Percentiles rank a stretch among this genome's conserved stretches.
Evolutionary conservation across 352 stramenopile genomes (phyloP).

Genomic region (Globisporangium megalacanthum): DNA sequence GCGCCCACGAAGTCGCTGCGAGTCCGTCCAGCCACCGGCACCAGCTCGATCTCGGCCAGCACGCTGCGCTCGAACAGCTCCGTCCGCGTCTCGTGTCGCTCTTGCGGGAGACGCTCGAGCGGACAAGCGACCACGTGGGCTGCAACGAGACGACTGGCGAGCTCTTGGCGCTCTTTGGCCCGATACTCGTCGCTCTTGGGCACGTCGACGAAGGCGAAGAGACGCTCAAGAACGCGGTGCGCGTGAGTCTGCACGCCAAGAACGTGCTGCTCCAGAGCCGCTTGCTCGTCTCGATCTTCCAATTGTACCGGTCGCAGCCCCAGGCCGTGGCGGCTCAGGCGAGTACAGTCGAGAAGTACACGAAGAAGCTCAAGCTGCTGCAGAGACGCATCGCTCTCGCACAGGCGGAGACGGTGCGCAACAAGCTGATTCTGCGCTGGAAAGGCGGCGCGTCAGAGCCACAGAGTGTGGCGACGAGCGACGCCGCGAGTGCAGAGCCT

Average conservation of each 20-base stretch:
- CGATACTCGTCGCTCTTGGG: constrained; percentile 33
- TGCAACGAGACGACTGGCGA: constrained; percentile 57
- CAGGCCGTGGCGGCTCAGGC: constrained; percentile 27
- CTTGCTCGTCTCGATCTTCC: constrained; percentile 52
- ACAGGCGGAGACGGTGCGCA: constrained; percentile 30
- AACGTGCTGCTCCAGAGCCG: constrained; percentile 67
- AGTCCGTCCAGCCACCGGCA: constrained; percentile 1
- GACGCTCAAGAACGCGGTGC: constrained; percentile 52
- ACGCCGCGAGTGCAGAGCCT: not conserved
- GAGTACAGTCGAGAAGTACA: constrained; percentile 46
- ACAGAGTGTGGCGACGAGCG: not conserved
- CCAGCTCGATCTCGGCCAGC: constrained; percentile 10
- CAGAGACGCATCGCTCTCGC: constrained; percentile 41
- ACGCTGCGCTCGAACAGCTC: constrained; percentile 36
- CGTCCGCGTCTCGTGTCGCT: constrained; percentile 36
- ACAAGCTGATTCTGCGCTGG: constrained; percentile 44
- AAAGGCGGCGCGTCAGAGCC: constrained; percentile 14
- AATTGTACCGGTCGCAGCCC: constrained; percentile 38
- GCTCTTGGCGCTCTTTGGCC: constrained; percentile 66
- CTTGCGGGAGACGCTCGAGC: constrained; percentile 43
- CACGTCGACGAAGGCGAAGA: constrained; percentile 47
- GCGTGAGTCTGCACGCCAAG: constrained; percentile 50
- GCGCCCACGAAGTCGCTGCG: constrained; percentile 29
- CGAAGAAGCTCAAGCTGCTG: constrained; percentile 58
- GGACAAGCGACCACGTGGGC: constrained; percentile 33